Conservation (phyloP, 345 rosid species). For the Triadica sebifera region DNA sequence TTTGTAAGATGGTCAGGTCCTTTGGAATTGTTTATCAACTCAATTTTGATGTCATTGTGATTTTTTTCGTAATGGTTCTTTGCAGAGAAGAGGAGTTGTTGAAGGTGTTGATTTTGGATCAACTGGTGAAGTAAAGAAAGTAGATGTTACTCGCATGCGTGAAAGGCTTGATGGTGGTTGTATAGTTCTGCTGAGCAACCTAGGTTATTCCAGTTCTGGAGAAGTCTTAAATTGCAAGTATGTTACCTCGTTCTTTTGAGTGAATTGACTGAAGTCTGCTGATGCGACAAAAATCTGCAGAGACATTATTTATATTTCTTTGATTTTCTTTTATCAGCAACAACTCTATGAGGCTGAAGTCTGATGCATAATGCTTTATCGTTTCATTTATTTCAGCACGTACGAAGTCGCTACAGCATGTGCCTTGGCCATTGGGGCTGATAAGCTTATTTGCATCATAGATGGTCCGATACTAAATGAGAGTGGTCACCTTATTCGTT, state of each 20-base stretch:
- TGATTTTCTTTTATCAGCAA: not conserved
- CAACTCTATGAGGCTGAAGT: not conserved
- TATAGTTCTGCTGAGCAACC: constrained; percentile 76
- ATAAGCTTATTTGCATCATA: constrained; percentile 86
- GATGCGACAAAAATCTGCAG: not conserved
- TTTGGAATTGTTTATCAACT: constrained; percentile 1
- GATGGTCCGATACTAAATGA: constrained; percentile 90
- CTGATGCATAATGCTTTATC: constrained; percentile 7
- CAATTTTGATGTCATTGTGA: constrained; percentile 1
- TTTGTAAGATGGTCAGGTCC: not conserved
- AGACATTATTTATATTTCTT: not conserved
- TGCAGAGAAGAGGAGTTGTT: constrained; percentile 92
- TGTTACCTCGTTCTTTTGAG: constrained; percentile 19
- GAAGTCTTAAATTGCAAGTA: constrained; percentile 99
- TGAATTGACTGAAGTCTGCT: not conserved
- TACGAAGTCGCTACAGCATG: constrained; percentile 99
- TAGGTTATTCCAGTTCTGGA: constrained; percentile 93
- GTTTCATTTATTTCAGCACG: constrained; percentile 55
- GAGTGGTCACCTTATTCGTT: constrained; percentile 75
- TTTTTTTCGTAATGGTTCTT: not conserved
- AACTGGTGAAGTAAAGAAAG: constrained; percentile 93
- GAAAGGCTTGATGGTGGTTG: constrained; percentile 91
- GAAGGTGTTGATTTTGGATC: constrained; percentile 94
- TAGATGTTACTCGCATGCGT: constrained; percentile 72
- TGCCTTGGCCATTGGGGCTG: constrained; percentile 92